Conservation (phyloP, 208 protist genomes). For the Phytomonas sp. region DNA sequence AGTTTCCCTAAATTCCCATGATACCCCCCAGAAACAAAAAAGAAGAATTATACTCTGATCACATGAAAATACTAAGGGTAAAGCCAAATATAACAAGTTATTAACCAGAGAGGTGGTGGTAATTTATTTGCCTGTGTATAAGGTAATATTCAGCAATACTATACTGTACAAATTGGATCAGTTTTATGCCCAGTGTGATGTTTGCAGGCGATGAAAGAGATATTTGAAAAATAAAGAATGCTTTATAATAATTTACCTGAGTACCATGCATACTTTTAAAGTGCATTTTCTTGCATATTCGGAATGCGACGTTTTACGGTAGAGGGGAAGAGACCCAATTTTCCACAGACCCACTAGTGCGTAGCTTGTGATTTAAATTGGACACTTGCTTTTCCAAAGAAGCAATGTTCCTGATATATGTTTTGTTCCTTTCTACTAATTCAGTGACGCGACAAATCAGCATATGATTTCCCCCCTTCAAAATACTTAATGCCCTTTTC, state of each 20-base stretch:
- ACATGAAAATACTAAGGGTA: not conserved
- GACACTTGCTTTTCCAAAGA: slow-evolving; percentile 13
- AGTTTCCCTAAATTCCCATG: not conserved
- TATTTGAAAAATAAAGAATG: not conserved
- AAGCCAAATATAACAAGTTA: not conserved
- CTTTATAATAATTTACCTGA: not conserved
- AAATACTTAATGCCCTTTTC: slow-evolving; percentile 11
- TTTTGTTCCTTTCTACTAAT: slow-evolving; percentile 20
- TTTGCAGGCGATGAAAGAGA: not conserved
- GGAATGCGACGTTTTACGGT: not conserved
- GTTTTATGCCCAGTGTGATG: not conserved
- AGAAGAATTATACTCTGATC: not conserved
- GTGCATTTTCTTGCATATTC: not conserved
- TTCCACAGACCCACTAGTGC: not conserved
- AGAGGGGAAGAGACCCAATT: not conserved
- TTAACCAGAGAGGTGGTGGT: not conserved
- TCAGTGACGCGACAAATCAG: slow-evolving; percentile 19
- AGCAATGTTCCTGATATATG: slow-evolving; percentile 19
- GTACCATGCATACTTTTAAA: not conserved
- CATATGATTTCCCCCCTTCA: slow-evolving; percentile 22
- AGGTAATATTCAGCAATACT: not conserved
- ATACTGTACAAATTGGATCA: not conserved
- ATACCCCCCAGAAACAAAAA: not conserved
- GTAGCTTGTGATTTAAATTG: not conserved
- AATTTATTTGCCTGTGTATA: not conserved